Evolutionary conservation across 306 rosid species (phyloP).

Genomic region (Neltuma alba): DNA sequence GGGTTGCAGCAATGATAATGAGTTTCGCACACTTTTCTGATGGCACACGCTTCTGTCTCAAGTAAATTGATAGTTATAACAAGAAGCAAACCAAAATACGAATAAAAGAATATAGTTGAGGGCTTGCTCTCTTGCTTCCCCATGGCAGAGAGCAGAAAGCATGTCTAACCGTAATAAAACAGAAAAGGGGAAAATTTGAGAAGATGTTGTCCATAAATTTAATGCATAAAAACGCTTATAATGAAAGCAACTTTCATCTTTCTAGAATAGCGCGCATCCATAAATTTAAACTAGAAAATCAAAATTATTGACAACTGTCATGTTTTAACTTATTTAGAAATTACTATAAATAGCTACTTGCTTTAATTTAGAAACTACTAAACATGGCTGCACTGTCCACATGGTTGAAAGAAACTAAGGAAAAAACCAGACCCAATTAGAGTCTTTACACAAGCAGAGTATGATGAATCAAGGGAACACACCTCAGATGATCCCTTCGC

Average conservation of each 20-base stretch:
- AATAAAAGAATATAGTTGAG: background rate
- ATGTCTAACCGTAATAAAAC: conserved; percentile 1
- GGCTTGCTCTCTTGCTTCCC: conserved; percentile 21
- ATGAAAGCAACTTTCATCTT: conserved; percentile 16
- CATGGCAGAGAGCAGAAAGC: background rate
- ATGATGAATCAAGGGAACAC: conserved; percentile 35
- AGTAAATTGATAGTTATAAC: conserved; percentile 6
- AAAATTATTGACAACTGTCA: background rate
- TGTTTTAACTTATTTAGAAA: too few relatives aligned
- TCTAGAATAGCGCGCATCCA: background rate
- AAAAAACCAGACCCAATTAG: conserved; percentile 21
- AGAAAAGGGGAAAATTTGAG: background rate
- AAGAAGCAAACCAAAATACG: conserved; percentile 21
- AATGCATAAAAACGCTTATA: conserved; percentile 1
- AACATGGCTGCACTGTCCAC: conserved; percentile 10
- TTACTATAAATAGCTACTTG: too few relatives aligned
- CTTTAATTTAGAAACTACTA: conserved; percentile 23
- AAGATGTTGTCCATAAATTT: conserved; percentile 16
- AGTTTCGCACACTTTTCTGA: conserved; percentile 90
- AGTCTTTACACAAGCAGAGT: conserved; percentile 7
- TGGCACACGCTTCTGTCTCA: conserved; percentile 73
- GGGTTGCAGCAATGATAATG: conserved; percentile 87
- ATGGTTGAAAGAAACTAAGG: conserved; percentile 16
- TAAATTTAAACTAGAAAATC: conserved; percentile 11
- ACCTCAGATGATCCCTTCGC: conserved; percentile 62